A percentile compares a stretch with the other conserved stretches of the same genome.
Evolutionary conservation across 1,284 basidiomycete species (phyloP).

Genomic region (Ceratobasidium sp.): DNA sequence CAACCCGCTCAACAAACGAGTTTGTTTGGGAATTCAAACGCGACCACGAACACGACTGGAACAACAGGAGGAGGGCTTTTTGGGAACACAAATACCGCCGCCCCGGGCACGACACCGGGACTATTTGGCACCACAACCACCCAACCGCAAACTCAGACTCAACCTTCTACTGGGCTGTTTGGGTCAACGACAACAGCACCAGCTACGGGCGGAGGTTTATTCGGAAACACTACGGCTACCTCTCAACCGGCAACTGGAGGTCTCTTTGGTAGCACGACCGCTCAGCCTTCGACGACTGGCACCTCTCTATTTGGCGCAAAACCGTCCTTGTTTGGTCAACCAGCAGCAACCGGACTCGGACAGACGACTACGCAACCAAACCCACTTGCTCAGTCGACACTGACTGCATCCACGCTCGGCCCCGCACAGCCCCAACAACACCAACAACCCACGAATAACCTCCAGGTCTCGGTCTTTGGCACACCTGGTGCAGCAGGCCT

Average conservation of each 20-base stretch:
- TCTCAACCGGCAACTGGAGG: constrained; percentile 41
- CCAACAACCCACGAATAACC: constrained; percentile 47
- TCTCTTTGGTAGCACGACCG: constrained; percentile 46
- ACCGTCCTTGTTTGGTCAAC: constrained; percentile 48
- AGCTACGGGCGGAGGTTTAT: constrained; percentile 36
- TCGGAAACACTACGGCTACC: constrained; percentile 32
- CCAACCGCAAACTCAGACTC: constrained; percentile 30
- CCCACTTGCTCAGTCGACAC: constrained; percentile 14
- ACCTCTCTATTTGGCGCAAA: constrained; percentile 42
- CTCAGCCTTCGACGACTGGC: constrained; percentile 26
- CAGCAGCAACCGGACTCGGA: constrained; percentile 37
- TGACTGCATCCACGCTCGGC: constrained; percentile 36
- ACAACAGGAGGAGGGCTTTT: constrained; percentile 49
- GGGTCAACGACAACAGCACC: constrained; percentile 39
- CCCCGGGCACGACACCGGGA: constrained; percentile 38
- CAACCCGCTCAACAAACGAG: constrained; percentile 20
- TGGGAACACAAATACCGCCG: constrained; percentile 46
- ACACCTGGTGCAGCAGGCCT: constrained; percentile 43
- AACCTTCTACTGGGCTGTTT: constrained; percentile 41
- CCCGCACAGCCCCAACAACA: constrained; percentile 41
- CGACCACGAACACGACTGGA: not conserved
- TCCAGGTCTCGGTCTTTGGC: constrained; percentile 47
- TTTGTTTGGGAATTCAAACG: constrained; percentile 36
- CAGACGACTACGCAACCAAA: constrained; percentile 8
- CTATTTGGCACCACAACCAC: constrained; percentile 44